Conservation (phyloP, 345 rosid species). For the Anacardium occidentale region DNA sequence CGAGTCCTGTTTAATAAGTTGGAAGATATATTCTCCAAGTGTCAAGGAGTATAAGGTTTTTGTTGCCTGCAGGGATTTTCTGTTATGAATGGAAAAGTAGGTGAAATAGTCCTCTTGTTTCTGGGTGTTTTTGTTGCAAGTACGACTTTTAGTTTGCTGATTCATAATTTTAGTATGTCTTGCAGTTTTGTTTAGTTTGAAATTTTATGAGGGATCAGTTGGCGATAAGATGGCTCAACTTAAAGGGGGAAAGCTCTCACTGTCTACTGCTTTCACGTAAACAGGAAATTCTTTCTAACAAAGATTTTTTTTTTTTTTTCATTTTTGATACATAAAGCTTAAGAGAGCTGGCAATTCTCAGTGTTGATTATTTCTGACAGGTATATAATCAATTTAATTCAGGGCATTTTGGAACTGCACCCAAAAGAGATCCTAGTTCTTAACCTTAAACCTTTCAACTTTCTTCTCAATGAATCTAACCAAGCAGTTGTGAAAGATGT, state of each 20-base stretch:
- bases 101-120: slow-evolving; percentile 8
- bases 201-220: slow-evolving; percentile 82
- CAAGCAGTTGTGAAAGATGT: slow-evolving; percentile 71
- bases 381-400: slow-evolving; percentile 68
- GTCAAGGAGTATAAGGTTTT: slow-evolving; percentile 49
- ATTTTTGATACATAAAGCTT: background rate
- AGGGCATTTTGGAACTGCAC: slow-evolving; percentile 70
- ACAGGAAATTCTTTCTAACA: too few relatives aligned
- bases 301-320: background rate
- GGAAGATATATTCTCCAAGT: slow-evolving; percentile 54
- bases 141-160: slow-evolving; percentile 12
- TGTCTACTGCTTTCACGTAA: slow-evolving; percentile 66
- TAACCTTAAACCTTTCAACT: slow-evolving; percentile 76
- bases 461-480: slow-evolving; percentile 67
- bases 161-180: background rate
- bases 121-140: background rate
- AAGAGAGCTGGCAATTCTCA: slow-evolving; percentile 4
- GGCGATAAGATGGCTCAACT: slow-evolving; percentile 82
- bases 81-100: slow-evolving; percentile 67
- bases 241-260: slow-evolving; percentile 74
- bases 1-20: slow-evolving; percentile 54
- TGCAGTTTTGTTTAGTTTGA: slow-evolving; percentile 76
- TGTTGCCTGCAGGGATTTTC: slow-evolving; percentile 74
- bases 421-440: slow-evolving; percentile 67
- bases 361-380: slow-evolving; percentile 38